phyloP scores from a whole-genome alignment of 345 rosid species.

The Citrus trifoliata region DNA sequence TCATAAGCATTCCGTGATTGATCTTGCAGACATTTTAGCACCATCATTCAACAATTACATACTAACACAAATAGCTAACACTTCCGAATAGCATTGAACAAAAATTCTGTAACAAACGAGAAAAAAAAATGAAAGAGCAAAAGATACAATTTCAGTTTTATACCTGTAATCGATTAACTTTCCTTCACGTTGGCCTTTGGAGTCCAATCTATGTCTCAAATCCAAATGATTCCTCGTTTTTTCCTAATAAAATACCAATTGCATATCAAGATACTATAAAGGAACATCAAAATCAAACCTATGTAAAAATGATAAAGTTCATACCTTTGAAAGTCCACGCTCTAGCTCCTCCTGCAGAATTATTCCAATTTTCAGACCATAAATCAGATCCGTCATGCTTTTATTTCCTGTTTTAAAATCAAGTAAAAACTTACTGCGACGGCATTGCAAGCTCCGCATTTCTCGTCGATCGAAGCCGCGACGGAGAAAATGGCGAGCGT shows the following conservation, averaged over 20 bases:
- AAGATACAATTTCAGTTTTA: neutral
- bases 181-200: slow-evolving; percentile 89
- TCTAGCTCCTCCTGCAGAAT: slow-evolving; percentile 76
- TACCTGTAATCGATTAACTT: slow-evolving; percentile 93
- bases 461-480: slow-evolving; percentile 54
- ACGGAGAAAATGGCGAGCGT: slow-evolving; percentile 28
- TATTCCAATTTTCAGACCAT: slow-evolving; percentile 13
- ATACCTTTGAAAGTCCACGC: slow-evolving; percentile 71
- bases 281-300: neutral
- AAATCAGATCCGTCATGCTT: neutral
- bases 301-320: neutral
- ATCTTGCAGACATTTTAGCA: neutral
- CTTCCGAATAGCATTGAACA: neutral
- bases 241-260: slow-evolving; percentile 40
- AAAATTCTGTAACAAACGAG: neutral
- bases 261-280: neutral
- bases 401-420: neutral
- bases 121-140: too few relatives aligned
- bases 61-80: too few relatives aligned
- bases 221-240: slow-evolving; percentile 95
- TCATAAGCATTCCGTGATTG: too few relatives aligned
- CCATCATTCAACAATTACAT: neutral
- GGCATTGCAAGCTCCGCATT: slow-evolving; percentile 84
- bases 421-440: slow-evolving; percentile 55
- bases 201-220: slow-evolving; percentile 84